These are phyloP conservation scores for Candida maesae DNA, from an alignment of 805 yeast genomes.

Conservation along the genomic window DNA sequence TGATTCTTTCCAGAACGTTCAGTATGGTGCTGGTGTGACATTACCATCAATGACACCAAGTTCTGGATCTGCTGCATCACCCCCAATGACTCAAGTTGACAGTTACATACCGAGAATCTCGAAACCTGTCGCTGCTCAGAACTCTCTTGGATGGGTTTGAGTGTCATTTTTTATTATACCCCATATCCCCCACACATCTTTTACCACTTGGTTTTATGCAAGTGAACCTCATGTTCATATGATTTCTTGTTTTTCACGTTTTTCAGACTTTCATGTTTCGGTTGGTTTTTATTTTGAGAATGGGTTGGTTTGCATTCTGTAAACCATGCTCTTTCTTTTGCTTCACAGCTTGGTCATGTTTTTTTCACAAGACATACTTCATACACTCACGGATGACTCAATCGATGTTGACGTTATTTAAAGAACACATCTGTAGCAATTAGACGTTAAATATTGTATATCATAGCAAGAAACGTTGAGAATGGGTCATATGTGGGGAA, in stretches of 20 bases:
- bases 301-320: not conserved
- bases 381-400: not conserved
- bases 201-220: not conserved
- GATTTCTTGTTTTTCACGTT: not conserved
- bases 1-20: conserved; percentile 18
- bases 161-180: not conserved
- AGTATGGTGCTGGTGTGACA: conserved; percentile 24
- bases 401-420: too few species aligned
- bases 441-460: too few species aligned
- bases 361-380: not conserved
- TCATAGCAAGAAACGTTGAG: too few species aligned
- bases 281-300: not conserved
- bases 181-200: not conserved
- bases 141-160: conserved; percentile 67
- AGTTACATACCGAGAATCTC: conserved; percentile 47
- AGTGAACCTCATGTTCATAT: not conserved
- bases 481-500: too few species aligned
- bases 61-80: conserved; percentile 1
- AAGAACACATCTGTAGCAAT: too few species aligned
- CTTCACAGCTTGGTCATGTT: not conserved
- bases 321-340: too few species aligned
- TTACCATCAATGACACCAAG: conserved; percentile 5
- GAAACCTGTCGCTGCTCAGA: conserved; percentile 65
- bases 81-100: conserved; percentile 26
- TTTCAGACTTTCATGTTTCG: not conserved